Base-by-base conservation (phyloP, 305 asterid genomes). In the Andrographis paniculata region DNA sequence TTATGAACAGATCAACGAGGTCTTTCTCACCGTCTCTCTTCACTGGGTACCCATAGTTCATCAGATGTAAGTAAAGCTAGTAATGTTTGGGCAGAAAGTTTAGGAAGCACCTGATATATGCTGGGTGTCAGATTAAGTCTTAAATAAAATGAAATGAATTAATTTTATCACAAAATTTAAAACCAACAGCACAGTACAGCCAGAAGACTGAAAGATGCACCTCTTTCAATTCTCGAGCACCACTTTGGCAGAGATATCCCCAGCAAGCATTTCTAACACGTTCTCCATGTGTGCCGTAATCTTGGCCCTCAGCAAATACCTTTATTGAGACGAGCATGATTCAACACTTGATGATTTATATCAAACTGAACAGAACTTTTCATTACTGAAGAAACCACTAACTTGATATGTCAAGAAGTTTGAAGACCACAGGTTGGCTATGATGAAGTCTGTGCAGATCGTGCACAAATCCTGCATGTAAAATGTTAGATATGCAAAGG, bases 221-320 rank as follows among this genome's bases (percentile, higher is more conserved):
- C 95, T 91, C 96, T 62, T 79, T 91, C 65, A 91, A 67, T 78
- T 91, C 99, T 59, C 62, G 72, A 10, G 88, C 78, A 59, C 95
- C 99, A 78, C 96, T 87, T 73, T 86, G 99, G 72, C 99, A 91
- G 46, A 91, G 88, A 76, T 87, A 91, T 58, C 96, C 99, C 99
- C 99, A 91, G 63, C 96, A 91, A 63, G 99, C 96, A 78, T 70
- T 91, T 77, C 96, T 79, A 39, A 91, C 99, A 49, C 95, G 95
- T 58, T 91, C 96, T 47, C 99, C 99, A 62, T 91, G 89, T 19
- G 68, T 58, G 35, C 99, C 99, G 60, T 86, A 91, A 73, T 91
- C 99, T 70, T 91, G 99, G 70, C 82, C 79, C 79, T 91, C 99
- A 42, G 99, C 99, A 53, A 91, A 91, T 56, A 91, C 93, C 99